A percentile compares a stretch with the other conserved stretches of the same genome.
These are phyloP conservation scores for Eucalyptus pauciflora DNA, from an alignment of 345 rosid species.

Conservation along the genomic window DNA sequence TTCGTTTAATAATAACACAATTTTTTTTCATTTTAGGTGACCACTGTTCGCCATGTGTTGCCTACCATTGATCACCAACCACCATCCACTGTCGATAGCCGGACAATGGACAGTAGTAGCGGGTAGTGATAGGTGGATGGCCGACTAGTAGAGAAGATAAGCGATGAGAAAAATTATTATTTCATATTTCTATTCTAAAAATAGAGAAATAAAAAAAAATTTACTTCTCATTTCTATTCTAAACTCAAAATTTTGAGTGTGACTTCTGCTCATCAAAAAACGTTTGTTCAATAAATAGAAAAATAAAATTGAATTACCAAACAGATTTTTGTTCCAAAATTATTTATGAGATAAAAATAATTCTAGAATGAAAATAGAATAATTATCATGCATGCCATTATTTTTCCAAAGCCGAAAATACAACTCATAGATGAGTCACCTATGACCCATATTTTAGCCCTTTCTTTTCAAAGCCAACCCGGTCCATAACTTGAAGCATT, in stretches of 20 bases:
- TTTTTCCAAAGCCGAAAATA: neutral
- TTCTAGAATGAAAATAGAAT: fast-evolving
- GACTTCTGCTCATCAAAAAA: too few relatives aligned
- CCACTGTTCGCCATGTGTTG: fast-evolving
- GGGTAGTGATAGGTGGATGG: fast-evolving
- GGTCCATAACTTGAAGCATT: neutral
- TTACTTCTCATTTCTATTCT: fast-evolving
- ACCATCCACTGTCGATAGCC: fast-evolving
- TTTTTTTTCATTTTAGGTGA: fast-evolving
- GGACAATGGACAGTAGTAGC: fast-evolving
- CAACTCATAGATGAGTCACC: neutral
- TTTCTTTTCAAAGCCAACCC: neutral
- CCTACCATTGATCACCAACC: fast-evolving
- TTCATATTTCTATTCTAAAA: too few relatives aligned
- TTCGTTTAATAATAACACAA: too few relatives aligned
- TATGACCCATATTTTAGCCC: neutral
- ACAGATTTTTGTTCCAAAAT: fast-evolving
- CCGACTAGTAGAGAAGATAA: too few relatives aligned
- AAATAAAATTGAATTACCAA: too few relatives aligned
- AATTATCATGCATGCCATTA: too few relatives aligned
- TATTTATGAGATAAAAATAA: too few relatives aligned
- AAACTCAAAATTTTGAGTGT: too few relatives aligned
- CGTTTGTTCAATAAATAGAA: too few relatives aligned
- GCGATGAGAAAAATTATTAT: fast-evolving
- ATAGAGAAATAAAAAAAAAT: too few relatives aligned